phyloP scores from a whole-genome alignment of 2,329 filamentous ascomycete species.

The Colletotrichum shisoi region DNA sequence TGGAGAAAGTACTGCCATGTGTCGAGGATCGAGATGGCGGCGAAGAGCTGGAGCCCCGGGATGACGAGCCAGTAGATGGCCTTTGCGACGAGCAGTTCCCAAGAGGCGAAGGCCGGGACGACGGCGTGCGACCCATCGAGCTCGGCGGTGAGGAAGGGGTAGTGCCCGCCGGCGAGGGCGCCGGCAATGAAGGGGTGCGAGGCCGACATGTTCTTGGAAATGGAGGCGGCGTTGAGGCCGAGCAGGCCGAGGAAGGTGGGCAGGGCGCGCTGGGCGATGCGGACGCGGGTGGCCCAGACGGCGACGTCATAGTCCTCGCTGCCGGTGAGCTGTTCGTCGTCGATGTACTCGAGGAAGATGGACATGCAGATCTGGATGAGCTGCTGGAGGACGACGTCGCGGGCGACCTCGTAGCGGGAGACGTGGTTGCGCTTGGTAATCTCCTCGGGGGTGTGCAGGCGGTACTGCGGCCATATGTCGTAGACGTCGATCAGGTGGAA shows the following conservation, averaged over 20 bases:
- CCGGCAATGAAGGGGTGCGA: conserved; percentile 79
- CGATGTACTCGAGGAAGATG: conserved; percentile 71
- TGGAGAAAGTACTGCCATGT: conserved; percentile 99
- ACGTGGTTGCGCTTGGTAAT: conserved; percentile 87
- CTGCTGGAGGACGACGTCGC: conserved; percentile 92
- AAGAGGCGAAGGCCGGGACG: conserved; percentile 78
- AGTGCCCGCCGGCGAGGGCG: conserved; percentile 79
- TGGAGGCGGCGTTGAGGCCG: conserved; percentile 76
- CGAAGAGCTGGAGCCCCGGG: conserved; percentile 77
- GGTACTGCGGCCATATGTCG: conserved; percentile 88
- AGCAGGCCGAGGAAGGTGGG: conserved; percentile 74
- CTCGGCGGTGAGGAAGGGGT: conserved; percentile 73
- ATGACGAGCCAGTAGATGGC: conserved; percentile 80
- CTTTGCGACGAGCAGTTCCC: conserved; percentile 80
- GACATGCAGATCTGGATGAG: conserved; percentile 82
- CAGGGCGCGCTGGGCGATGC: conserved; percentile 79
- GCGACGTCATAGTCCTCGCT: conserved; percentile 86
- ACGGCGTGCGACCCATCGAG: conserved; percentile 59
- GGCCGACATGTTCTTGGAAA: conserved; percentile 77
- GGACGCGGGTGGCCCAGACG: conserved; percentile 85
- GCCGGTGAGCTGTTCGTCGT: conserved; percentile 76
- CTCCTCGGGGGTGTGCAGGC: conserved; percentile 93
- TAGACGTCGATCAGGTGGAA: conserved; percentile 88
- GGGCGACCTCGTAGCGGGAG: conserved; percentile 81
- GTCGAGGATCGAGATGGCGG: conserved; percentile 81